Base-by-base conservation (phyloP, 352 stramenopile genomes). In the Aphanomyces invadans region DNA sequence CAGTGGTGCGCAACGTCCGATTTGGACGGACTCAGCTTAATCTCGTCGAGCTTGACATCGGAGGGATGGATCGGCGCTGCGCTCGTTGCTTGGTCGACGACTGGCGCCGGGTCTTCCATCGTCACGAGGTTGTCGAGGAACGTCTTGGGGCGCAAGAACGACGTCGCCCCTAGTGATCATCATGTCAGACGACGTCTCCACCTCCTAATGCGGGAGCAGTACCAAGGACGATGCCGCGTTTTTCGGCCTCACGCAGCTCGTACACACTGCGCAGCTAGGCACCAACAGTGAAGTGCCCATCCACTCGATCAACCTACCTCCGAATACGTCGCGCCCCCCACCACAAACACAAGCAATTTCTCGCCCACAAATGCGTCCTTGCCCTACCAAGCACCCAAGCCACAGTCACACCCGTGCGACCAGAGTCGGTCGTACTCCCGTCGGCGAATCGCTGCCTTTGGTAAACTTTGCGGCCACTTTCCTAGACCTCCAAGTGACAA, bases 291-390 rank as follows among this genome's bases (percentile, higher is more conserved):
- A 55, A 32, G 26, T 51, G 31, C 17, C 19, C 2, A 4, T 52
- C 36, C 15, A 31, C 46, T 57, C 1, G 1, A 31, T 3, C 23
- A 44, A 36, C 51, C 11, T 75, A 98, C 76, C 81, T 99, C 95
- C 0, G 88, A 94, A 73, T 97, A 98, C 21, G 90, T 92, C 56
- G 96, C 86, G 0, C 96, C 96, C 31, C 96, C 96, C 21, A 86
- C 86, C 33, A 98, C 83, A 61, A 98, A 98, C 4, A 98, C 89
- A 69, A 99, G 90, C 72, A 97, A 86, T 67, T 97, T 95, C 59
- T 94, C 89, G 29, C 86, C 85, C 1, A 68, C 73, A 57, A 91
- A 89, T 0, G 66, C 69, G 12, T 83, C 81, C 65, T 77, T 87
- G 56, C 32, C 17, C 52, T 5, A 55, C 17, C 31, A 70, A 4